These are phyloP conservation scores for Paspalum vaginatum DNA, from an alignment of 176 grass and related monocot species.

Conservation along the genomic window DNA sequence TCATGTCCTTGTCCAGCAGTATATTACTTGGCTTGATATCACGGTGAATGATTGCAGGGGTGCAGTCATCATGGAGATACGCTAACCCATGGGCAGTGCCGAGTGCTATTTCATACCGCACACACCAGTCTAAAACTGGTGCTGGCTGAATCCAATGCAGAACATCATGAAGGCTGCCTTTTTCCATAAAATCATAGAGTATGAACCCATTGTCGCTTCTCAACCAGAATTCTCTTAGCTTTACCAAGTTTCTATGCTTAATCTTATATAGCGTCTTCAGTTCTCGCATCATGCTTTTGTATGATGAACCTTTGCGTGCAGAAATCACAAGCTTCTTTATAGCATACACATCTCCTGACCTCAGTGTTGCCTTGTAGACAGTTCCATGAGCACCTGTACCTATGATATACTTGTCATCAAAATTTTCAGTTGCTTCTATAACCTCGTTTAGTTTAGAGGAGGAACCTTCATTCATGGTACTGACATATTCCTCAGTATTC, in stretches of 20 bases:
- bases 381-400: constrained; percentile 68
- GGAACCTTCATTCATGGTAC: constrained; percentile 49
- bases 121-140: constrained; percentile 63
- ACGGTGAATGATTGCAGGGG: constrained; percentile 68
- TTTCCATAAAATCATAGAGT: constrained; percentile 79
- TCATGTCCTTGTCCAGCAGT: constrained; percentile 72
- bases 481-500: constrained; percentile 19
- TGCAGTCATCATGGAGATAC: constrained; percentile 79
- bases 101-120: constrained; percentile 66
- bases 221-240: constrained; percentile 62
- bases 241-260: constrained; percentile 78
- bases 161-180: constrained; percentile 80
- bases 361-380: constrained; percentile 66
- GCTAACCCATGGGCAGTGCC: constrained; percentile 72
- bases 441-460: constrained; percentile 57
- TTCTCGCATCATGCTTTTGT: constrained; percentile 72
- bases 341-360: constrained; percentile 59
- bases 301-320: constrained; percentile 44
- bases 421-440: constrained; percentile 65
- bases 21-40: constrained; percentile 94
- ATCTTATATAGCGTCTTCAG: constrained; percentile 69
- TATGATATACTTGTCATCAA: constrained; percentile 52
- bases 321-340: constrained; percentile 64
- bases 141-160: constrained; percentile 54
- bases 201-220: constrained; percentile 73